These are phyloP conservation scores for Laburnicola sp. DNA, from an alignment of 2,329 filamentous ascomycete genomes.

Conservation along the genomic window DNA sequence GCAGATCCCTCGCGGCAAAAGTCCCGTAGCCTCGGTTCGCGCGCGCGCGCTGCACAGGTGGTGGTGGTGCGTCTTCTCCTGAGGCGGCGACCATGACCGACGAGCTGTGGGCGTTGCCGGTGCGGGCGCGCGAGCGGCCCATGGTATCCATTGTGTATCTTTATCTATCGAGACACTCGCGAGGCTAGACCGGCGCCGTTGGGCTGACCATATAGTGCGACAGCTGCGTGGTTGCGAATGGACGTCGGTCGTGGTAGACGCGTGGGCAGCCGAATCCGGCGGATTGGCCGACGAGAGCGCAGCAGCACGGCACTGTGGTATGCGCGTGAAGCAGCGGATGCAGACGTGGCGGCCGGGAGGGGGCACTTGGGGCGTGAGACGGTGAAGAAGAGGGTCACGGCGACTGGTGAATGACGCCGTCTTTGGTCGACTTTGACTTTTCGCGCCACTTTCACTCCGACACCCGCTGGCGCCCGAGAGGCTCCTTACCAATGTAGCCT, in stretches of 20 bases:
- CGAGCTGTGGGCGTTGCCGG: constrained; percentile 25
- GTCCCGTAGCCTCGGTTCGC: constrained; percentile 41
- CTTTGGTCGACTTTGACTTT: no score
- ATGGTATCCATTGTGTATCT: constrained; percentile 17
- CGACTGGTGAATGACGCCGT: constrained; percentile 4
- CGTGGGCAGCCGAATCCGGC: constrained; percentile 5
- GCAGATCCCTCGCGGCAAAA: constrained; percentile 39
- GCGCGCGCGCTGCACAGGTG: constrained; percentile 42
- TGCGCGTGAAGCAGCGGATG: constrained; percentile 1
- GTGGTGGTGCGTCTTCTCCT: constrained; percentile 45
- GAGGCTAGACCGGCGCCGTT: neutral
- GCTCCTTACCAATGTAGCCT: no score
- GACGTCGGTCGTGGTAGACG: neutral
- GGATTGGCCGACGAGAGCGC: neutral
- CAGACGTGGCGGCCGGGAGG: neutral
- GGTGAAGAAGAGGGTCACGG: neutral
- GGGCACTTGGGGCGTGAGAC: constrained; percentile 1
- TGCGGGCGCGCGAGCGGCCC: constrained; percentile 10
- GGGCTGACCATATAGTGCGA: constrained; percentile 3
- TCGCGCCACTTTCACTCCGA: no score
- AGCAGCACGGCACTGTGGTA: no score
- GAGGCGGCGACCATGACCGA: constrained; percentile 44
- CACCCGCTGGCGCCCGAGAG: no score
- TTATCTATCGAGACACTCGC: constrained; percentile 1
- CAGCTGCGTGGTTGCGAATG: neutral